Base-by-base conservation (phyloP, 2,329 filamentous ascomycete species). In the Sarocladiaceae sp. region DNA sequence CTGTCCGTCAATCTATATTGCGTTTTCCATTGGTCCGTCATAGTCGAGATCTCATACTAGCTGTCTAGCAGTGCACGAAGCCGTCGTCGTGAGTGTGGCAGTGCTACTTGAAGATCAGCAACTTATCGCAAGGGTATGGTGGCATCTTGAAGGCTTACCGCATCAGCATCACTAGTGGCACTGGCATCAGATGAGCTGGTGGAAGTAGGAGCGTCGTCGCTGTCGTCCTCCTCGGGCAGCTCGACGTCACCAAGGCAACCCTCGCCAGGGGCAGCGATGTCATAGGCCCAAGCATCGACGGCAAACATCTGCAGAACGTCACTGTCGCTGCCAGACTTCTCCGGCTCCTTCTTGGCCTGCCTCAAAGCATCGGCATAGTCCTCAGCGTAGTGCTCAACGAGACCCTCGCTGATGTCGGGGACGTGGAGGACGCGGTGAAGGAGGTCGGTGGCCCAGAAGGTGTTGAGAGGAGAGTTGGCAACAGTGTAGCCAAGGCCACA, bases 221-320 rank as follows among this genome's bases (percentile, higher is more conserved):
- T 4, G 16, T 10, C 18, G 26, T 41, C 26, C 16, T 44, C 47
- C 35, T 37, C 45, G 7, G 47, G 47, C 42, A 51, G 45, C 33
- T 52, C 52, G 4, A 40, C 21, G 50, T 65, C 65, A 3, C 80
- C 80, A 0, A 73, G 58, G 57, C 82, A 85, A 0, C 82, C 82
- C 21, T 73, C 68, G 0, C 81, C 80, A 0, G 81, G 81, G 4
- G 77, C 65, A 6, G 76, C 76, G 53, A 85, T 70, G 48, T 85
- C 81, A 50, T 73, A 78, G 0, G 80, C 81, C 58, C 82, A 86
- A 1, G 69, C 78, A 47, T 85, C 80, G 6, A 83, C 71, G 4
- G 83, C 82, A 57, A 87, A 86, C 59, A 81, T 83, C 61, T 83
- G 78, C 33, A 86, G 66, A 0, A 74, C 71, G 50, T 83, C 73